Evolutionary conservation across 495 filamentous ascomycete species (phyloP), one percentile per base, ranked within the genome.

Genomic region (Penicillium riverlandense): DNA sequence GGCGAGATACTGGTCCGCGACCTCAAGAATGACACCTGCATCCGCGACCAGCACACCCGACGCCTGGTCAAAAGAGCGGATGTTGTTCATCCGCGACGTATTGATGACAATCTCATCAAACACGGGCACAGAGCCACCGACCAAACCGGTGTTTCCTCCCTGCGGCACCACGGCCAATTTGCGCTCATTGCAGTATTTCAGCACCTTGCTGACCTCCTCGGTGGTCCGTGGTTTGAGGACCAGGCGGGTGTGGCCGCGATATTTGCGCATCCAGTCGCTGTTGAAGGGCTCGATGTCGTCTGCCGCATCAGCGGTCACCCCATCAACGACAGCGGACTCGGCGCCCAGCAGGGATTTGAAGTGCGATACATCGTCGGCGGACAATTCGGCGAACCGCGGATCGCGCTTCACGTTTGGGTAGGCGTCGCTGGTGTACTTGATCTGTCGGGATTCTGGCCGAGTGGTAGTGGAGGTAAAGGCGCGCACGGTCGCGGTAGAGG

Each of bases 231-330:
- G 92, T 66, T 91, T 95, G 37, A 98, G 69, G 8, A 96, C 88
- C 8, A 98, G 71, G 44, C 80, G 77, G 41, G 86, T 81, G 59
- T 95, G 90, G 32, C 92, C 92, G 32, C 88, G 83, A 71, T 96
- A 98, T 65, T 98, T 98, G 62, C 86, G 81, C 94, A 97, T 97
- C 92, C 92, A 98, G 70, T 98, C 92, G 52, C 78, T 80, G 69
- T 98, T 98, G 77, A 88, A 97, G 11, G 89, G 79, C 56, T 91
- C 88, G 44, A 97, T 72, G 56, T 98, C 92, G 48, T 85, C 83
- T 0, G 73, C 64, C 13, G 80, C 79, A 57, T 86, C 80, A 53
- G 74, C 65, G 6, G 84, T 84, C 33, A 92, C 75, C 37, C 87
- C 87, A 53, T 96, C 85, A 41, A 95, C 78, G 35, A 95, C 72